Percentiles rank a stretch among this genome's conserved stretches.
These are phyloP conservation scores for Erigeron canadensis DNA, from an alignment of 129 eudicot genomes.

Conservation along the genomic window DNA sequence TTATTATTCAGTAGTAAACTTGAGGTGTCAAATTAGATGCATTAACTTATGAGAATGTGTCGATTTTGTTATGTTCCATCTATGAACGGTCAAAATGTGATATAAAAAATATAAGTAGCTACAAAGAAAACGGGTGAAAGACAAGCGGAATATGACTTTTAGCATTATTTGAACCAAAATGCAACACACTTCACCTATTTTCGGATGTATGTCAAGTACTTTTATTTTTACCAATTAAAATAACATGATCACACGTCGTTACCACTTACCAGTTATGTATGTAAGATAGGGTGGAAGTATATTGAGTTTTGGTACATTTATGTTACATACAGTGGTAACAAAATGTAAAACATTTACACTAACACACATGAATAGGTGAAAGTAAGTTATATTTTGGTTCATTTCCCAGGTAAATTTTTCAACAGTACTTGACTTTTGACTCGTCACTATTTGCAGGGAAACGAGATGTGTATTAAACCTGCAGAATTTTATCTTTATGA, in stretches of 20 bases:
- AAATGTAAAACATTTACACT: not conserved
- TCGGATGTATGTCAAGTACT: not conserved
- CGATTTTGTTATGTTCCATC: not conserved
- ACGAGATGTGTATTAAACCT: constrained; percentile 91
- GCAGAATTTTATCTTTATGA: constrained; percentile 91
- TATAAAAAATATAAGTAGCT: not conserved
- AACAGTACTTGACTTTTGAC: not conserved
- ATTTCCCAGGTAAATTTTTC: not conserved
- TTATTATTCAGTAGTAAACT: not conserved
- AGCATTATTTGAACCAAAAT: not conserved
- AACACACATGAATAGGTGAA: not conserved
- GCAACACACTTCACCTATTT: not conserved
- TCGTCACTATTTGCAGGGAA: constrained; percentile 62
- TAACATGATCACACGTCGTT: not conserved
- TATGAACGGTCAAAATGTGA: not conserved
- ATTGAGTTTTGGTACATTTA: not conserved
- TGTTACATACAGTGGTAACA: not conserved
- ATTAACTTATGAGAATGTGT: not conserved
- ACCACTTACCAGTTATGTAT: no score
- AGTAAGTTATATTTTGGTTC: not conserved
- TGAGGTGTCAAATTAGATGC: not conserved
- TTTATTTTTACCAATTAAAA: not conserved
- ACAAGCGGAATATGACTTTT: not conserved
- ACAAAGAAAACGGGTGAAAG: not conserved
- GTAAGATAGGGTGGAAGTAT: not conserved